These are phyloP conservation scores for Hanseniaspora vineae DNA, from an alignment of 805 yeast species.

Conservation along the genomic window DNA sequence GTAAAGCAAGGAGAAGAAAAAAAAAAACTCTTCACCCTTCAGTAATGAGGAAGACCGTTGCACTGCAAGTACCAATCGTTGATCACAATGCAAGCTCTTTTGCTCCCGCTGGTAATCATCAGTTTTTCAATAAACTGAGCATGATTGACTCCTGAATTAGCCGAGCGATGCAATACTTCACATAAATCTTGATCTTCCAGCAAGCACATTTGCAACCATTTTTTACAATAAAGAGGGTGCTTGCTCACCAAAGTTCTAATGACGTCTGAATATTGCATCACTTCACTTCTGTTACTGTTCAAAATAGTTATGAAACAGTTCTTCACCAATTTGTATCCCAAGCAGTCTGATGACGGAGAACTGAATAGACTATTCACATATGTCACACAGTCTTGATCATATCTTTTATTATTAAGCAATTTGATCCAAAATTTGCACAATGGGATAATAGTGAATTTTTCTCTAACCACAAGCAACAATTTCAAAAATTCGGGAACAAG, in stretches of 20 bases:
- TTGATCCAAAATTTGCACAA: conserved; percentile 41
- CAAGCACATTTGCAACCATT: conserved; percentile 31
- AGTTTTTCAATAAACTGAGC: conserved; percentile 42
- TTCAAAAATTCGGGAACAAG: conserved; percentile 20
- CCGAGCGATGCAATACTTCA: conserved; percentile 10
- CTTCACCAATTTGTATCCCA: conserved; percentile 22
- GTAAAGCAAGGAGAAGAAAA: too few relatives aligned
- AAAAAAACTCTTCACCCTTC: background rate
- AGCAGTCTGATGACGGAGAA: conserved; percentile 15
- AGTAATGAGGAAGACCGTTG: conserved; percentile 31
- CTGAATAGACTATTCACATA: conserved; percentile 17
- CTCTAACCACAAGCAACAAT: conserved; percentile 27
- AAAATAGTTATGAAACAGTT: conserved; percentile 31
- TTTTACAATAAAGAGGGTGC: conserved; percentile 34
- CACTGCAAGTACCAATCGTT: conserved; percentile 53
- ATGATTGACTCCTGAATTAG: conserved; percentile 20
- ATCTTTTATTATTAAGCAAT: conserved; percentile 33
- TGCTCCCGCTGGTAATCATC: conserved; percentile 50
- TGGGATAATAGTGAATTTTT: conserved; percentile 38
- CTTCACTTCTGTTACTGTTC: conserved; percentile 42
- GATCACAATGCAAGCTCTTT: conserved; percentile 45
- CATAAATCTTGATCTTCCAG: conserved; percentile 18
- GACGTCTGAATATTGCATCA: conserved; percentile 43
- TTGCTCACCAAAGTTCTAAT: conserved; percentile 37
- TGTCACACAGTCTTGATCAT: conserved; percentile 30